Evolutionary conservation across 345 rosid genomes (phyloP), one percentile per base, ranked within the genome.

Genomic region (Salix exigua): DNA sequence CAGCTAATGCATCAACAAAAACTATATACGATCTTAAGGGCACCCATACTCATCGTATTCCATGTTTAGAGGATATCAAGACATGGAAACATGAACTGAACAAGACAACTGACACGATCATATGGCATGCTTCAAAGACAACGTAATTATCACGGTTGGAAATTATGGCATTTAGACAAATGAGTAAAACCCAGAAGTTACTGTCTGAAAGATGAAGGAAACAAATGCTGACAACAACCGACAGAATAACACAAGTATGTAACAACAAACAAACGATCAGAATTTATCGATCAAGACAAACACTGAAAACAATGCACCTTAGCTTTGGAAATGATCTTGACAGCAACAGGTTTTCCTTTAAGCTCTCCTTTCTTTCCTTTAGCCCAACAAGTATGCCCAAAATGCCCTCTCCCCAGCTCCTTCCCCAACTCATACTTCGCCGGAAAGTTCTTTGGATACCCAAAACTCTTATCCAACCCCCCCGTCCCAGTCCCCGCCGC

Each of bases 391-490:
- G 84, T 81, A 73, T 81, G 72, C 64, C 84, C 84, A 77, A 81
- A 81, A 55, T 81, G 84, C 55, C 84, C 84, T 53, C 84, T 70
- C 65, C 84, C 84, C 4, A 81, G 44, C 72, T 81, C 81, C 71
- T 73, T 77, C 30, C 84, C 84, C 6, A 77, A 16, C 65, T 73
- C 80, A 33, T 68, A 81, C 81, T 77, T 77, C 1, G 64, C 80
- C 40, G 48, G 55, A 18, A 81, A 66, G 58, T 69, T 77, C 61
- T 30, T 77, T 8, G 74, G 31, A 69, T 73, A 81, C 16, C 84
- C 84, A 42, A 81, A 81, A 44, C 71, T 81, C 81, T 81, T 81
- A 33, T 81, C 78, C n/a, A 81, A 72, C 38, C 53, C 68, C 37
- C 31, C 68, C 1, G 40, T 31, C 33, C 31, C 60, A 18, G 2